Base-by-base conservation (phyloP, 202 grass and related monocot genomes). In the Carex sylvatica region DNA sequence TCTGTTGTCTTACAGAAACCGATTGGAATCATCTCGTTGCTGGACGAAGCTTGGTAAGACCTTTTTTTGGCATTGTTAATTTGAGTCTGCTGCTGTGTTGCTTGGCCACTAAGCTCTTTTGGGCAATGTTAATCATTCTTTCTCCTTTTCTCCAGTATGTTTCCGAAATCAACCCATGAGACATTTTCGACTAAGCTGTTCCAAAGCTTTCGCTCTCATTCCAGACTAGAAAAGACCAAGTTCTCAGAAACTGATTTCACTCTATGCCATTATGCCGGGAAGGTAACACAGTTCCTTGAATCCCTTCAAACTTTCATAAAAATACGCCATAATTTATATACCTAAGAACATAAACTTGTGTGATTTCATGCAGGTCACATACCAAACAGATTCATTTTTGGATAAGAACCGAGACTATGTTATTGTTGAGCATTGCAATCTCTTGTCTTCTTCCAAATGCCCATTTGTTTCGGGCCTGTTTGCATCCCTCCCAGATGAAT, bases 371-470 rank as follows among this genome's bases (percentile, higher is more conserved):
- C 85, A 99, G 96, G 96, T 99, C 55, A 95, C 85, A 0, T 99
- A 99, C 90, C 91, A 95, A 89, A 99, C 93, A 68, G 74, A 99
- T 85, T 93, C 93, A 42, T 99, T 99, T 89, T 72, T 99, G 74
- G 96, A 99, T 80, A 99, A 99, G 63, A 99, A 99, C 72, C 80
- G 96, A 73, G 96, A 99, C 83, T 99, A 99, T 91, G 91, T 99
- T 87, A 88, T 99, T 79, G 88, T 94, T 20, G 96, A 99, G 81
- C 96, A 99, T 72, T 95, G 96, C 78, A 95, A 89, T 85, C 91
- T 99, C 85, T 86, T 99, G 77, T 95, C 91, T 49, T 99, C 93
- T 76, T 99, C 96, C 73, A 90, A 53, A 79, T 95, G 93, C 62
- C 20, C 86, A 83, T 95, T 95, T 88, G 80, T 99, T 85, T 99